Percentiles rank a stretch among this genome's conserved stretches.
These are phyloP conservation scores for Chlorella sp. DNA, from an alignment of 139 green algal species.

Conservation along the genomic window DNA sequence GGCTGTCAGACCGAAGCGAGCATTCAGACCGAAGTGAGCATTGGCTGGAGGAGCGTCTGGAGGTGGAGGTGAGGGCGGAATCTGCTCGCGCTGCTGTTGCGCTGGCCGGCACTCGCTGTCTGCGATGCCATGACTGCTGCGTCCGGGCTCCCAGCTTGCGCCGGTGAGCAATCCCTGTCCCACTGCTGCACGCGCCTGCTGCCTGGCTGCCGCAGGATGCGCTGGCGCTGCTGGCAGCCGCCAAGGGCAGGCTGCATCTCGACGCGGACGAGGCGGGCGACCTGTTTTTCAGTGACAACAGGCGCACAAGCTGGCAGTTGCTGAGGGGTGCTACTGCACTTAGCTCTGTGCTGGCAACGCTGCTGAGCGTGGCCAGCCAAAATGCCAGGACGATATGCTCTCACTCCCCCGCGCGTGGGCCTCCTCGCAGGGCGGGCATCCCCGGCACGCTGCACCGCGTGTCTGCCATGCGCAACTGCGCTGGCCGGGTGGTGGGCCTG, in stretches of 20 bases:
- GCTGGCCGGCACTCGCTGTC: too few relatives aligned
- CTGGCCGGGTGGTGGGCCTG: constrained; percentile 69
- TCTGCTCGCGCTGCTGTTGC: too few relatives aligned
- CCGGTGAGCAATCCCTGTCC: too few relatives aligned
- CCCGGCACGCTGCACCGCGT: constrained; percentile 94
- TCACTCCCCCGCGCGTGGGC: too few relatives aligned
- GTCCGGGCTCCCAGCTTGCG: not conserved
- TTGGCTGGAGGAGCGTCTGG: constrained; percentile 55
- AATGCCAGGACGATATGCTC: too few relatives aligned
- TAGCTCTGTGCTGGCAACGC: too few relatives aligned
- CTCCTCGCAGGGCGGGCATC: constrained; percentile 84
- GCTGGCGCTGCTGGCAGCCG: not conserved
- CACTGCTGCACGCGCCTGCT: too few relatives aligned
- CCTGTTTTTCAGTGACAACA: constrained; percentile 90
- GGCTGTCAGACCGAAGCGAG: constrained; percentile 74
- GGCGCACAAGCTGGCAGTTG: too few relatives aligned
- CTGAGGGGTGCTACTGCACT: too few relatives aligned
- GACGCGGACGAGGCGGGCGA: constrained; percentile 48
- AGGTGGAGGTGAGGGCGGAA: constrained; percentile 50
- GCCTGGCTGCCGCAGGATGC: not conserved
- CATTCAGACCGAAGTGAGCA: too few relatives aligned
- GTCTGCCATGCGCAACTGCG: constrained; percentile 80
- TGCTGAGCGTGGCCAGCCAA: too few relatives aligned
- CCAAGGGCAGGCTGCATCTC: constrained; percentile 7
- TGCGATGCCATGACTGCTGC: not conserved